These are phyloP conservation scores for Passiflora organensis DNA, from an alignment of 345 rosid genomes.

Conservation along the genomic window DNA sequence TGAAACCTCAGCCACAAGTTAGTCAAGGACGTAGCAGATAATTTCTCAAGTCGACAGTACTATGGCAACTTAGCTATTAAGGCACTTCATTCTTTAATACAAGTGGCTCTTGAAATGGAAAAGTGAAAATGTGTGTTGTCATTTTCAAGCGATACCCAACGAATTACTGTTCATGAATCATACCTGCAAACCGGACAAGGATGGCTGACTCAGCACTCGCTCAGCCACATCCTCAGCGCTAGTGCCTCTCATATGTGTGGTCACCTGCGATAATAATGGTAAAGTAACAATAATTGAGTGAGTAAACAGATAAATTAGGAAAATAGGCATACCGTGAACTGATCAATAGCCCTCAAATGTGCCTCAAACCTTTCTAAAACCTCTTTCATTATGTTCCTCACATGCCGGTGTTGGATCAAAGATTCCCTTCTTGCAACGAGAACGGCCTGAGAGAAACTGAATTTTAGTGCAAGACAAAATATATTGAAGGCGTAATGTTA, in stretches of 20 bases:
- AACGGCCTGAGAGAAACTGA: slow-evolving; percentile 49
- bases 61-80: too few species aligned
- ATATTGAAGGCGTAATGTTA: background rate
- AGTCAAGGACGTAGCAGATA: background rate
- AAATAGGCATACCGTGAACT: slow-evolving; percentile 38
- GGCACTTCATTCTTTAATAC: too few species aligned
- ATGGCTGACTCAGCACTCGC: slow-evolving; percentile 68
- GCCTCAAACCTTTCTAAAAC: slow-evolving; percentile 96
- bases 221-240: slow-evolving; percentile 81
- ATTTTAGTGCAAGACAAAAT: slow-evolving; percentile 2
- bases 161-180: slow-evolving; percentile 3
- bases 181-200: slow-evolving; percentile 81
- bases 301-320: background rate
- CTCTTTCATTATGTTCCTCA: slow-evolving; percentile 58
- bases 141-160: too few species aligned
- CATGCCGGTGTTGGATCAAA: slow-evolving; percentile 57
- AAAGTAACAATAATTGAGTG: background rate
- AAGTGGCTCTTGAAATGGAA: too few species aligned
- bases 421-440: slow-evolving; percentile 84
- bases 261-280: slow-evolving; percentile 39
- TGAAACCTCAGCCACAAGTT: background rate
- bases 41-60: too few species aligned
- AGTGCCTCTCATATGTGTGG: slow-evolving; percentile 89
- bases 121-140: too few species aligned
- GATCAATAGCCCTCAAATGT: slow-evolving; percentile 78